Conservation (phyloP, 2,329 filamentous ascomycete species). For the Periconia digitata region DNA sequence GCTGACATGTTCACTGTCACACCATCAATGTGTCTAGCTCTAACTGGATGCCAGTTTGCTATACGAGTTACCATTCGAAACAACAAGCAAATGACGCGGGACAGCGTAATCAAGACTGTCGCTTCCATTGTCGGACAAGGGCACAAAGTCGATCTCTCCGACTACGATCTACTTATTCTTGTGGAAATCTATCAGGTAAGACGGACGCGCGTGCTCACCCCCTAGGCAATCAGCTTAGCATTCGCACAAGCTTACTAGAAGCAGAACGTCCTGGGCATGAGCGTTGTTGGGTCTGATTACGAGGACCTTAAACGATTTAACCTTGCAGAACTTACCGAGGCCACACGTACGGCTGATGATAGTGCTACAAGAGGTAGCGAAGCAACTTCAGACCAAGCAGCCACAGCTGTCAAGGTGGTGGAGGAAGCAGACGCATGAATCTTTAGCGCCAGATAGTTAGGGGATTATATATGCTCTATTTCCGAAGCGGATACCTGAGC, state of each 20-base stretch:
- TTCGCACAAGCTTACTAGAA: constrained; percentile 20
- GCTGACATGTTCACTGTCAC: neutral
- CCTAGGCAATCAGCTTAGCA: constrained; percentile 5
- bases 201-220: constrained; percentile 12
- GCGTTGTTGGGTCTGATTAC: constrained; percentile 74
- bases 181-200: constrained; percentile 79
- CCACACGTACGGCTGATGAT: constrained; percentile 25
- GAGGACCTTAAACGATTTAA: constrained; percentile 77
- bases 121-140: constrained; percentile 65
- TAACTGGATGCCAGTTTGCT: constrained; percentile 63
- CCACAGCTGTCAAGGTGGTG: neutral
- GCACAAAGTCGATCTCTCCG: constrained; percentile 76
- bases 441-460: neutral
- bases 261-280: constrained; percentile 75
- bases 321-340: constrained; percentile 70
- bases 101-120: constrained; percentile 70
- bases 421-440: neutral
- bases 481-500: too few species aligned
- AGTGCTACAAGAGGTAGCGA: neutral
- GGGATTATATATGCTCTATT: too few species aligned
- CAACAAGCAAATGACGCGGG: constrained; percentile 68
- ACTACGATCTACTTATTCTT: constrained; percentile 76
- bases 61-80: constrained; percentile 78
- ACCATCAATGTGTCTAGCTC: too few species aligned
- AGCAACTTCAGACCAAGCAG: neutral